Evolutionary conservation across 257 asterid genomes (phyloP).

Genomic region (Striga asiatica): DNA sequence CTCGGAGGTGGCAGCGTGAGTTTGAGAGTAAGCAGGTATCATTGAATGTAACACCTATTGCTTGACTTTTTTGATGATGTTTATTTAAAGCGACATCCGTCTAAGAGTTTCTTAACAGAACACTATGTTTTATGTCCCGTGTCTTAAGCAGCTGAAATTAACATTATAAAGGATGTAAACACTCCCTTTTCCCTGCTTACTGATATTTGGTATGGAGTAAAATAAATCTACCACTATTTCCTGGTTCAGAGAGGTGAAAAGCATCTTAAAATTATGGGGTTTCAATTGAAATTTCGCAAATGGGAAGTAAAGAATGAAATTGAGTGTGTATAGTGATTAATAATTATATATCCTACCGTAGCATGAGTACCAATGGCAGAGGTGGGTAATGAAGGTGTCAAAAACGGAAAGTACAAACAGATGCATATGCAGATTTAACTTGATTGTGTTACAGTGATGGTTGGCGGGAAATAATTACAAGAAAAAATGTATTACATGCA

Average conservation of each 20-base stretch:
- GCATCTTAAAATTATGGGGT: slow-evolving; percentile 4
- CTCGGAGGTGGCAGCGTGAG: slow-evolving; percentile 97
- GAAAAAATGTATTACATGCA: too few species aligned
- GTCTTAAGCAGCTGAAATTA: too few species aligned
- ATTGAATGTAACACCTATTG: slow-evolving; percentile 3
- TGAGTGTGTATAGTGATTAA: too few species aligned
- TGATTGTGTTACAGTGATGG: too few species aligned
- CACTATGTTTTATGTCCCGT: too few species aligned
- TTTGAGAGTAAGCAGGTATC: slow-evolving; percentile 89
- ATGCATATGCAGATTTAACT: too few species aligned
- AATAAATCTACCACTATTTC: background rate
- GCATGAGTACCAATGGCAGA: background rate
- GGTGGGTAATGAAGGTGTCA: too few species aligned
- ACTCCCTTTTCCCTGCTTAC: too few species aligned
- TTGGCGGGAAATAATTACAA: too few species aligned
- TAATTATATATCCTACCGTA: background rate
- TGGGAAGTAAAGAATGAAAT: background rate
- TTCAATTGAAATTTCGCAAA: background rate
- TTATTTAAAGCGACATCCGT: slow-evolving; percentile 4
- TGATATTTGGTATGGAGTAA: too few species aligned
- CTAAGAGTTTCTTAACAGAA: background rate
- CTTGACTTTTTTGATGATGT: slow-evolving; percentile 3
- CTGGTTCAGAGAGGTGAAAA: background rate
- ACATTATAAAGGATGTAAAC: too few species aligned
- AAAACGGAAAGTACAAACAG: too few species aligned